These are phyloP conservation scores for Colletotrichum sp. DNA, from an alignment of 2,329 filamentous ascomycete species.

Conservation along the genomic window DNA sequence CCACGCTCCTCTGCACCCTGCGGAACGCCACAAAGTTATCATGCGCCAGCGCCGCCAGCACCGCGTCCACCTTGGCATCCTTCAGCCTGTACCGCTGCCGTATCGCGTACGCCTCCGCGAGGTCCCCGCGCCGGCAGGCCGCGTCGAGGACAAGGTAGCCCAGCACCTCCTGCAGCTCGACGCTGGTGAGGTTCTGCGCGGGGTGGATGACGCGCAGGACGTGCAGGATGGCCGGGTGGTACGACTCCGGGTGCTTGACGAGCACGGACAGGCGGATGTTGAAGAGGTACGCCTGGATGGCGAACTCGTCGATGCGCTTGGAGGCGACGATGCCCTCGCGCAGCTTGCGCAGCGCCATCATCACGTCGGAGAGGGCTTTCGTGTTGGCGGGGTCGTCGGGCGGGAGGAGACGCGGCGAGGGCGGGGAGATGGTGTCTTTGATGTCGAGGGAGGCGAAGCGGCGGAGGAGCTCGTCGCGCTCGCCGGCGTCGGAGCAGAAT, in stretches of 20 bases:
- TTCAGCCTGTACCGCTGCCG: slow-evolving; percentile 65
- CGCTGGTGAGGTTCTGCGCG: slow-evolving; percentile 67
- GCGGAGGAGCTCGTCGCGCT: slow-evolving; percentile 74
- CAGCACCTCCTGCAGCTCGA: slow-evolving; percentile 80
- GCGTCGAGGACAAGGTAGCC: slow-evolving; percentile 86
- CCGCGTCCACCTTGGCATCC: slow-evolving; percentile 71
- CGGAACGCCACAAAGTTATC: slow-evolving; percentile 87
- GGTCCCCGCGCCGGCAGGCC: slow-evolving; percentile 80
- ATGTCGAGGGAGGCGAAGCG: slow-evolving; percentile 73
- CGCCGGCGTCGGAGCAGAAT: slow-evolving; percentile 79
- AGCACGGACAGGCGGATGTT: slow-evolving; percentile 85
- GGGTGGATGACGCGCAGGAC: slow-evolving; percentile 76
- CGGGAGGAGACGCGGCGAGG: slow-evolving; percentile 19
- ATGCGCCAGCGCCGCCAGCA: slow-evolving; percentile 73
- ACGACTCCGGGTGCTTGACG: slow-evolving; percentile 83
- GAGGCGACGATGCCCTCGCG: slow-evolving; percentile 87
- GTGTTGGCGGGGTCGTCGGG: slow-evolving; percentile 42
- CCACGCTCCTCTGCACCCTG: slow-evolving; percentile 71
- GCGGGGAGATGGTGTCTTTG: slow-evolving; percentile 21
- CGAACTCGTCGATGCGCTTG: slow-evolving; percentile 78
- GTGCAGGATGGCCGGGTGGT: slow-evolving; percentile 84
- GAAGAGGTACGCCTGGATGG: slow-evolving; percentile 90
- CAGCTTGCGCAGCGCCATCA: slow-evolving; percentile 88
- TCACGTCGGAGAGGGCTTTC: slow-evolving; percentile 73
- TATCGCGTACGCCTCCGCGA: slow-evolving; percentile 75